Evolutionary conservation across 2,329 filamentous ascomycete genomes (phyloP), one percentile per base, ranked within the genome.

Genomic region (Alternaria dauci): DNA sequence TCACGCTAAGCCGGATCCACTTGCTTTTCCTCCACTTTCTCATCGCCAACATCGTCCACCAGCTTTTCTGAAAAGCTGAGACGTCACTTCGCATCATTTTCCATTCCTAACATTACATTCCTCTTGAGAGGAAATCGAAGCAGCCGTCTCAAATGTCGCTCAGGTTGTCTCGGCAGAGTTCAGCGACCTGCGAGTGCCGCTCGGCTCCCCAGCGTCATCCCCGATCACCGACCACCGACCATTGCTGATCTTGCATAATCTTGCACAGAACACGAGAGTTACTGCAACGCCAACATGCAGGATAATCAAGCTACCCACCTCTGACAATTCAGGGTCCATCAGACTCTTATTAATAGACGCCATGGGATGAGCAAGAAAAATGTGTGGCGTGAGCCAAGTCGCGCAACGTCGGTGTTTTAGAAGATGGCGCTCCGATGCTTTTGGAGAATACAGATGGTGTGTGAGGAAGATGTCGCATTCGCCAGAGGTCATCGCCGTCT

Each of bases 201-300:
- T 41, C 58, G 58, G 58, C 58, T 60, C 58, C 58, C 58, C 58
- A 60, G 39, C 8, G 28, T 46, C 56, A 60, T 60, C 36, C 48
- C 58, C 58, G 58, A 12, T 23, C 20, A n/a, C 20, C 18, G 28
- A 60, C 57, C 36, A 42, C 53, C 58, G 53, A 12, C n/a, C 8
- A 1, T 26, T 8, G 58, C 53, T 60, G 47, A 60, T 36, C 44
- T 14, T 52, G 58, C 58, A 60, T 52, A 20, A 42, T 41, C 41
- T 44, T 36, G 52, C 41, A 38, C 8, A 28, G 30, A 44, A 39
- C 52, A 30, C 38, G 30, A 51, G 20, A 16, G 30, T 26, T 32
- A 25, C 57, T 51, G 23, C 20, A n/a, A 18, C 51, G 39, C 38
- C 8, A 14, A 12, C 34, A 48, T 59, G 44, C 46, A 56, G 53